Evolutionary conservation across 805 yeast species (phyloP).

Genomic region (Wickerhamomyces chambardii): DNA sequence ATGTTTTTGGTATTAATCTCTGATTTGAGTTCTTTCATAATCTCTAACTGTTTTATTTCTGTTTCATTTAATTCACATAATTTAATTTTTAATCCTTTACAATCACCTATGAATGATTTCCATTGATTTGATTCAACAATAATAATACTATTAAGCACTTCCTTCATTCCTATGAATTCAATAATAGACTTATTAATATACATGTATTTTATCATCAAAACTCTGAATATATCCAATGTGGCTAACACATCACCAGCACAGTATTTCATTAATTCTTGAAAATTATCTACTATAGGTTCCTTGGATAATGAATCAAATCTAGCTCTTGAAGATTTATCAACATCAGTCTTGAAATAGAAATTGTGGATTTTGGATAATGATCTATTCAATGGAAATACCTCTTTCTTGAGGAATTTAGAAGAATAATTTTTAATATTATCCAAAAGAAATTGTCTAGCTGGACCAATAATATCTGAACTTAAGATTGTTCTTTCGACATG

Average conservation of each 20-base stretch:
- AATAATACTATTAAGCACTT: too few species aligned
- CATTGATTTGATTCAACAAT: background rate
- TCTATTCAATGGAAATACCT: background rate
- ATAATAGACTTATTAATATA: background rate
- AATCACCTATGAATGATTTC: background rate
- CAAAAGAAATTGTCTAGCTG: conserved; percentile 10
- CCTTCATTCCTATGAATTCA: background rate
- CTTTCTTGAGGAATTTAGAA: background rate
- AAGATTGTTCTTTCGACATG: conserved; percentile 49
- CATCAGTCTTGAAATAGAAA: conserved; percentile 29
- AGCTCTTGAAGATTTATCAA: conserved; percentile 61
- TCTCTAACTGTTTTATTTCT: too few species aligned
- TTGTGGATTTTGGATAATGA: conserved; percentile 6
- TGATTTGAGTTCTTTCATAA: too few species aligned
- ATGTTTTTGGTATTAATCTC: too few species aligned
- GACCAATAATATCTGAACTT: conserved; percentile 4
- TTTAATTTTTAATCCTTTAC: too few species aligned
- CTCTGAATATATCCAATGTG: conserved; percentile 52
- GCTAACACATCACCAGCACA: conserved; percentile 76
- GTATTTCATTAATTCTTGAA: conserved; percentile 55
- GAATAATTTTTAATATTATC: conserved; percentile 4
- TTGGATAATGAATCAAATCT: conserved; percentile 46
- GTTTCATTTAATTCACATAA: too few species aligned
- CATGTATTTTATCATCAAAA: background rate
- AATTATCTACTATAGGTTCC: conserved; percentile 39